Base-by-base conservation (phyloP, 768 basidiomycete species). In the Leccinum variicolor region DNA sequence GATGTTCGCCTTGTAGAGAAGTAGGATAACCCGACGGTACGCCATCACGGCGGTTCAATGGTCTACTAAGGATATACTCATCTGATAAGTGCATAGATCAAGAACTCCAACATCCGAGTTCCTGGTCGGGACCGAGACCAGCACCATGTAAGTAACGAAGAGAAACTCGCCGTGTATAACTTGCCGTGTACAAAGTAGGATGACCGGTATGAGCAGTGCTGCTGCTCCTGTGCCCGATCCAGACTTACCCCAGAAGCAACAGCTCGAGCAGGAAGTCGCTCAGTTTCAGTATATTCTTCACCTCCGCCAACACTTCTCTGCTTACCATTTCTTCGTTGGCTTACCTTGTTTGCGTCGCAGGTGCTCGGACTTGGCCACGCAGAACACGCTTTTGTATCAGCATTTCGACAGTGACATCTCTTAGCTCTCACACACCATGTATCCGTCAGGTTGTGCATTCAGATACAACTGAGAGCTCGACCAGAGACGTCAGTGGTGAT, bases 401-500 rank as follows among this genome's bases (percentile, higher is more conserved):
- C 92, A 94, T 64, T 82, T 95, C 7, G 92, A 94, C 64, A 85
- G 84, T 14, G 87, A n/a, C n/a, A n/a, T n/a, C n/a, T n/a, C n/a
- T 93, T 62, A 92, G 84, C 61, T 81, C 84, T 0, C 90, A 94
- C 66, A 92, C 93, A 1, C 77, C 88, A 14, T 84, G 85, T n/a
- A 93, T 95, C 54, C 80, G 84, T 53, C 81, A 84, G 62, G 86
- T 85, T 2, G 86, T 86, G 2, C 81, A 84, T 60, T 77, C 85
- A 0, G 77, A 81, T 2, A 34, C 34, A 14, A 61, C 77, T 4
- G 64, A 73, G 1, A 71, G 71, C 21, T 60, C 74, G 13, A 59
- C 75, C 14, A 77, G 69, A 34, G 83, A 83, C 19, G 65, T 71
- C 0, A 57, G 73, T 9, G 84, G 79, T 17, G 84, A 86, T 11